Percentiles rank a stretch among this genome's conserved stretches.
Evolutionary conservation across 257 asterid genomes (phyloP).

Genomic region (Nicotiana tabacum): DNA sequence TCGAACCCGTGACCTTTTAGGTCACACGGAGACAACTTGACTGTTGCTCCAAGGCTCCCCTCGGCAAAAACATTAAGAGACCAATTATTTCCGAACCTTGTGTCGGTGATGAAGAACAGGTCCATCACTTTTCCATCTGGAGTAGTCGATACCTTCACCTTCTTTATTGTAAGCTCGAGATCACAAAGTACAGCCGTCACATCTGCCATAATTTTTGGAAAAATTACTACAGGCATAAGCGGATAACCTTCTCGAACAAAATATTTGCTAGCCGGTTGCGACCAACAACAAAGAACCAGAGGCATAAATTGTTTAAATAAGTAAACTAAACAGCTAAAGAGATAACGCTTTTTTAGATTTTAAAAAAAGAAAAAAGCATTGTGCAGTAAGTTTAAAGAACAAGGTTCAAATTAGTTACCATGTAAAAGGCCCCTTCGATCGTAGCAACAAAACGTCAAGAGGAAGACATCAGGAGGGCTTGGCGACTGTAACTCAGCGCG

Average conservation of each 20-base stretch:
- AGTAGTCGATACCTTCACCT: slow-evolving; percentile 84
- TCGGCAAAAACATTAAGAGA: not conserved
- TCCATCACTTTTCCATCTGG: slow-evolving; percentile 91
- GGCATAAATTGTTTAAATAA: not conserved
- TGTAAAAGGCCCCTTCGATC: slow-evolving; percentile 77
- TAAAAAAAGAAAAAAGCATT: not conserved
- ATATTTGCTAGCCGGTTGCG: not conserved
- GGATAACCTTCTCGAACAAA: slow-evolving; percentile 5
- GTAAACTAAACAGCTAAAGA: not conserved
- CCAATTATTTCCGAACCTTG: slow-evolving; percentile 39
- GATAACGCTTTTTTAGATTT: not conserved
- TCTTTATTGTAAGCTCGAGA: slow-evolving; percentile 71
- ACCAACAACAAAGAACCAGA: not conserved
- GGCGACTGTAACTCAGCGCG: slow-evolving; percentile 46
- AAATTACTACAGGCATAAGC: slow-evolving; percentile 8
- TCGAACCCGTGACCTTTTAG: too few species aligned
- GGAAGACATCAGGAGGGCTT: slow-evolving; percentile 78
- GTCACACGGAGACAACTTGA: too few species aligned
- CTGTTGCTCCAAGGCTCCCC: too few species aligned
- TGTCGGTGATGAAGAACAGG: slow-evolving; percentile 77
- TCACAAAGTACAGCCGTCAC: slow-evolving; percentile 66
- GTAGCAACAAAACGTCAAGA: slow-evolving; percentile 60
- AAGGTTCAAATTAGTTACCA: slow-evolving; percentile 35
- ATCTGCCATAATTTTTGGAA: slow-evolving; percentile 41
- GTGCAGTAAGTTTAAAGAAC: not conserved